A percentile compares a stretch with the other conserved stretches of the same genome.
phyloP scores from a whole-genome alignment of 495 filamentous ascomycete genomes.

The Polyplosphaeria fusca region DNA sequence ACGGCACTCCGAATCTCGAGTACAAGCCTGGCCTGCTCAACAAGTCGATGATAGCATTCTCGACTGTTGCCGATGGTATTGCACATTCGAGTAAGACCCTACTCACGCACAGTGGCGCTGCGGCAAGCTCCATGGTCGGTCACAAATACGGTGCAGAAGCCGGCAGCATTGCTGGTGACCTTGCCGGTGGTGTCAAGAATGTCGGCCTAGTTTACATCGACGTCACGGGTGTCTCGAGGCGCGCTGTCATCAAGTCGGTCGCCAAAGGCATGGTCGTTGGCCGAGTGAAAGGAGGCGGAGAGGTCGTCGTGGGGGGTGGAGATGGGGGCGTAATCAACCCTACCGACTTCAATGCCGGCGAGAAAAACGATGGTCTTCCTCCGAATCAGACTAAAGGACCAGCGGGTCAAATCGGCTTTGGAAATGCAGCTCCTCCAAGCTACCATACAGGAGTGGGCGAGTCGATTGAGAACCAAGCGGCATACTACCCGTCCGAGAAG shows the following conservation, averaged over 20 bases:
- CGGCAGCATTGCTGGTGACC: conserved; percentile 62
- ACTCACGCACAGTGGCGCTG: conserved; percentile 65
- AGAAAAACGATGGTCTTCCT: conserved; percentile 23
- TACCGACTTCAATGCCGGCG: conserved; percentile 27
- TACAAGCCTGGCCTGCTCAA: conserved; percentile 92
- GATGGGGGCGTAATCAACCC: conserved; percentile 57
- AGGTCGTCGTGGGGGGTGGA: conserved; percentile 78
- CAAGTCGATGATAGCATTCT: conserved; percentile 93
- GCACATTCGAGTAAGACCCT: conserved; percentile 77
- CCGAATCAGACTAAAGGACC: conserved; percentile 17
- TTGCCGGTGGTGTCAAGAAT: conserved; percentile 88
- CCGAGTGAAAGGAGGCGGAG: conserved; percentile 74
- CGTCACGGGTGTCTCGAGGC: conserved; percentile 81
- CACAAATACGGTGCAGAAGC: conserved; percentile 86
- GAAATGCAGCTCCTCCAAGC: conserved; percentile 33
- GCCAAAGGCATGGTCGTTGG: conserved; percentile 99
- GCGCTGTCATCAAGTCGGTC: conserved; percentile 85
- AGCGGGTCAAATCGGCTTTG: conserved; percentile 34
- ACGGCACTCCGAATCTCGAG: conserved; percentile 57
- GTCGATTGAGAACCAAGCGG: conserved; percentile 25
- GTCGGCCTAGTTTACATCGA: conserved; percentile 98
- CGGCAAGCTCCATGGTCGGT: conserved; percentile 74
- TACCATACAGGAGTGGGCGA: conserved; percentile 36
- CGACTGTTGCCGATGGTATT: conserved; percentile 90
- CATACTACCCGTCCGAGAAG: conserved; percentile 28